Evolutionary conservation across 176 grass and related monocot species (phyloP), one percentile per base, ranked within the genome.

Genomic region (Aegilops longissima): DNA sequence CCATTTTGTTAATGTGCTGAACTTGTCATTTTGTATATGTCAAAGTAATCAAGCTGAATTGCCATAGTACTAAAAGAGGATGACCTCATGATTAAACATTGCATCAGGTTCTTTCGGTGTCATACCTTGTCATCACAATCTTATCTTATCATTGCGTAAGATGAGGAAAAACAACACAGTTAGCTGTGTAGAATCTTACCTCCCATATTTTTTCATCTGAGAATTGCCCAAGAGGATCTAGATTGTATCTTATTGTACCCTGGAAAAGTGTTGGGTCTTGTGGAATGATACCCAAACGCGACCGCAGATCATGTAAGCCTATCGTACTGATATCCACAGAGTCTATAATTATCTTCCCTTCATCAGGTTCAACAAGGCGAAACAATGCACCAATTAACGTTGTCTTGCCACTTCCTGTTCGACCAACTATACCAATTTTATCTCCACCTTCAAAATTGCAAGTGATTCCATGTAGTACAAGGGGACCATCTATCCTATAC

Each of bases 251-350:
- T 75, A 98, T 77, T 18, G 92, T 90, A 49, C 96, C 96, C 79
- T 91, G 78, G 80, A 98, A 98, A 27, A 98, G 93, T 21, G 93
- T 98, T 9, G 96, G 96, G 77, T 96, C 96, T 91, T 98, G 96
- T 33, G 96, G 96, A 89, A 98, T 98, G 82, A 98, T 91, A 73
- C 96, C 96, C 82, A 98, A 82, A 13, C 92, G 88, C 36, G 92
- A 94, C 30, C 93, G 91, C 82, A 98, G 61, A 75, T 98, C 96
- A 83, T 96, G 96, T 83, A 98, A 85, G 18, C 96, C 96, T 70
- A 98, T 85, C 33, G 30, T 84, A 23, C 84, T 86, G 70, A 96
- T 94, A 61, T 95, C 92, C 82, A 93, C 0, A 18, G 61, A 67
- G 71, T 98, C 93, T 70, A 98, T 91, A 14, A 91, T 80, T 83